A percentile compares a stretch with the other conserved stretches of the same genome.
These are phyloP conservation scores for Cyclocybe aegerita DNA, from an alignment of 768 basidiomycete genomes.

Conservation along the genomic window DNA sequence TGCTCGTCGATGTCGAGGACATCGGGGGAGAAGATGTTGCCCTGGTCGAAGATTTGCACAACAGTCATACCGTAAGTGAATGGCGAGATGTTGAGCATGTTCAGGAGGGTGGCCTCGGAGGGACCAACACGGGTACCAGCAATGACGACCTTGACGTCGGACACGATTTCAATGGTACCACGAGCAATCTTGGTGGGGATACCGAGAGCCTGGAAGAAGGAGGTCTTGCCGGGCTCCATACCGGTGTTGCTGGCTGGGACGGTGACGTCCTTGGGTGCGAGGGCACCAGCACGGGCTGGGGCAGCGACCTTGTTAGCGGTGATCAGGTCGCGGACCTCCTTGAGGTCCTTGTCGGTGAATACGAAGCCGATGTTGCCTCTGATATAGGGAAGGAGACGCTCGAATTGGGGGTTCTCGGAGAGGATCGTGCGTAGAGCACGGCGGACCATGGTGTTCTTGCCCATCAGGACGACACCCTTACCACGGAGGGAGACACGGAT, in stretches of 20 bases:
- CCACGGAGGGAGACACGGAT: conserved; percentile 95
- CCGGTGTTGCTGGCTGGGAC: conserved; percentile 98
- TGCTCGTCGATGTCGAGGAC: conserved; percentile 94
- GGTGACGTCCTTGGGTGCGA: conserved; percentile 87
- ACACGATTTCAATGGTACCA: conserved; percentile 99
- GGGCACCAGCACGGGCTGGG: conserved; percentile 97
- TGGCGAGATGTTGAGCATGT: conserved; percentile 99
- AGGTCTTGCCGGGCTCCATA: conserved; percentile 99
- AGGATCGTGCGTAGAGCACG: conserved; percentile 93
- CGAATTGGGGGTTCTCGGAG: conserved; percentile 88
- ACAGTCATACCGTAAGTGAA: conserved; percentile 99
- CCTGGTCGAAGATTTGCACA: conserved; percentile 93
- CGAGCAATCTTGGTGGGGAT: conserved; percentile 99
- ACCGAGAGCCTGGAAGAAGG: conserved; percentile 99
- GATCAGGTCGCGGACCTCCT: conserved; percentile 93
- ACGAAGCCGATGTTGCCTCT: conserved; percentile 99
- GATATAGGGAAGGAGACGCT: conserved; percentile 94
- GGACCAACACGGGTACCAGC: conserved; percentile 92
- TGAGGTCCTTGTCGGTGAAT: conserved; percentile 90
- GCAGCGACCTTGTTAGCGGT: conserved; percentile 97
- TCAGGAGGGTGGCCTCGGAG: conserved; percentile 96
- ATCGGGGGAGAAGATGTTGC: conserved; percentile 85
- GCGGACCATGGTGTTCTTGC: conserved; percentile 99
- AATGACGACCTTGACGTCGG: conserved; percentile 92
- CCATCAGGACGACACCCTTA: conserved; percentile 97